Percentiles rank a stretch among this genome's conserved stretches.
These are phyloP conservation scores for Neurospora cerealis DNA, from an alignment of 495 filamentous ascomycete species.

Conservation along the genomic window DNA sequence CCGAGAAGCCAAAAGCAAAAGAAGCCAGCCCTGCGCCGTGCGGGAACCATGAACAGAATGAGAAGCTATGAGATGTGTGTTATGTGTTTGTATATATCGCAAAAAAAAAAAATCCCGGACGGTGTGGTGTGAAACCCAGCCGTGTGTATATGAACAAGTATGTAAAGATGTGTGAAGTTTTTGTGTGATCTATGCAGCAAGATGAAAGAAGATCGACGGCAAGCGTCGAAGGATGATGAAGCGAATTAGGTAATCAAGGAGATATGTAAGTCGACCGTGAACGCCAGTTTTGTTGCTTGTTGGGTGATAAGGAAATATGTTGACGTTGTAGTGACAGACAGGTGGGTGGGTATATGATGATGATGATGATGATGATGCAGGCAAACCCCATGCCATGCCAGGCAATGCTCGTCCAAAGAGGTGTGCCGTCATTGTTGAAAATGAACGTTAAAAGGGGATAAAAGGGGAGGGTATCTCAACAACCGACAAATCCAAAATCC, in stretches of 20 bases:
- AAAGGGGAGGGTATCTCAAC: background rate
- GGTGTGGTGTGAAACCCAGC: background rate
- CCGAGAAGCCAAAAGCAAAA: background rate
- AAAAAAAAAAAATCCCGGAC: background rate
- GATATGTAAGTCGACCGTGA: background rate
- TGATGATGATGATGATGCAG: background rate
- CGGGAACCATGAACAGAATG: background rate
- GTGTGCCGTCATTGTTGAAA: background rate
- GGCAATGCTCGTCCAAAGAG: background rate
- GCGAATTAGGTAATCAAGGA: background rate
- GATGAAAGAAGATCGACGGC: background rate
- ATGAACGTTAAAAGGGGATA: background rate
- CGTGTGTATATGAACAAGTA: background rate
- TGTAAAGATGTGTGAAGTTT: background rate
- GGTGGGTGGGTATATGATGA: background rate
- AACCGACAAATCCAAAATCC: background rate
- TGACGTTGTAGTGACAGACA: background rate
- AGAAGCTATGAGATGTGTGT: background rate
- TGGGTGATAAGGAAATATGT: background rate
- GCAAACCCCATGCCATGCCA: background rate
- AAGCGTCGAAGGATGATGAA: background rate
- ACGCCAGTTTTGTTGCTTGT: background rate
- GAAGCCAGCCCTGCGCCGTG: background rate
- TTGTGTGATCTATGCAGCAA: background rate
- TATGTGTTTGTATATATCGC: background rate